Percentiles rank a stretch among this genome's conserved stretches.
These are phyloP conservation scores for Insectozyma bohioensis DNA, from an alignment of 1,139 yeast genomes.

Conservation along the genomic window DNA sequence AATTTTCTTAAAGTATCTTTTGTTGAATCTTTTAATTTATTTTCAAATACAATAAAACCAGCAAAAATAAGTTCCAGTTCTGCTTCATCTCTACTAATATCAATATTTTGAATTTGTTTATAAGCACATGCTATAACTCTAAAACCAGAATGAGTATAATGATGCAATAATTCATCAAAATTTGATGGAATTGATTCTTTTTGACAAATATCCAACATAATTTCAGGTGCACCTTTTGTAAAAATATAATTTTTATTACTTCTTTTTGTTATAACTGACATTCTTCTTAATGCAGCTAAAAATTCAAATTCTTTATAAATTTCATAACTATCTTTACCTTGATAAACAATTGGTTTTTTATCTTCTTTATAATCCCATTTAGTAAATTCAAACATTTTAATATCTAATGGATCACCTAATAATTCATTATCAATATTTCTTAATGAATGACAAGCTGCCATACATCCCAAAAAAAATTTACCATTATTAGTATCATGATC, in stretches of 20 bases:
- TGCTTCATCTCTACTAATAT: conserved; percentile 49
- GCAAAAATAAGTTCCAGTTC: conserved; percentile 70
- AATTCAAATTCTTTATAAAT: conserved; percentile 80
- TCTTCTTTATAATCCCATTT: conserved; percentile 75
- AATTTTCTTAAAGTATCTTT: conserved; percentile 59
- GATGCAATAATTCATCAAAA: conserved; percentile 70
- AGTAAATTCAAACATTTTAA: conserved; percentile 89
- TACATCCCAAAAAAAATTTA: conserved; percentile 44
- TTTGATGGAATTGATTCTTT: conserved; percentile 70
- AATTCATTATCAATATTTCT: conserved; percentile 74
- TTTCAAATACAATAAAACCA: conserved; percentile 92
- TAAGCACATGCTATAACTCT: conserved; percentile 95
- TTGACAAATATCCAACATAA: conserved; percentile 77
- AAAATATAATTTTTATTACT: conserved; percentile 45
- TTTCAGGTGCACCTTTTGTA: conserved; percentile 97
- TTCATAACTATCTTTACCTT: conserved; percentile 44
- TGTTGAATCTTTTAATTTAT: conserved; percentile 75
- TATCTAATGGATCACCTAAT: conserved; percentile 91
- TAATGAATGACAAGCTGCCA: conserved; percentile 88
- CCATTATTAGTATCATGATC: conserved; percentile 32
- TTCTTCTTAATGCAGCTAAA: conserved; percentile 78
- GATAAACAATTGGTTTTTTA: conserved; percentile 28
- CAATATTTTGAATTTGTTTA: conserved; percentile 32
- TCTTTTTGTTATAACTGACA: conserved; percentile 74
- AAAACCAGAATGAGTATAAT: conserved; percentile 89